Percentiles rank a stretch among this genome's conserved stretches.
phyloP scores from a whole-genome alignment of 129 eudicot genomes.

The Lactuca saligna region DNA sequence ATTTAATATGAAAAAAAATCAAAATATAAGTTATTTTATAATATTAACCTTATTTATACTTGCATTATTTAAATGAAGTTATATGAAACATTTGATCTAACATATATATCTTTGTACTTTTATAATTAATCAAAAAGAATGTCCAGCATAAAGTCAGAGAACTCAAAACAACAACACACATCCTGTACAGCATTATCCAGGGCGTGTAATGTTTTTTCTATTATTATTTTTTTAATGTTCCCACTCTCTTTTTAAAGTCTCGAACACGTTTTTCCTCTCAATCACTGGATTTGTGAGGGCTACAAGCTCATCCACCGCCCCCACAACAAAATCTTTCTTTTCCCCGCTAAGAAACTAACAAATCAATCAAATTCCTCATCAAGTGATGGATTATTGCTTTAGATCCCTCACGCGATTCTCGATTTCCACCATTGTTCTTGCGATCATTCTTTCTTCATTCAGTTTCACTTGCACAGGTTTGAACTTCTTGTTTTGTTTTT shows the following conservation, averaged over 20 bases:
- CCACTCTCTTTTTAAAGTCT: slow-evolving; percentile 13
- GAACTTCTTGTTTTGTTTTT: not conserved
- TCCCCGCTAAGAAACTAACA: not conserved
- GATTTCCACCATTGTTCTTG: slow-evolving; percentile 29
- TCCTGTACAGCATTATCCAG: slow-evolving; percentile 24
- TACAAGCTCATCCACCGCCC: slow-evolving; percentile 22
- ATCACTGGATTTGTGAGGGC: slow-evolving; percentile 21
- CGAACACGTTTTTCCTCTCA: slow-evolving; percentile 19
- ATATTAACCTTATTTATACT: no score
- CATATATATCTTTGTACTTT: not conserved
- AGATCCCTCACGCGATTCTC: slow-evolving; percentile 38
- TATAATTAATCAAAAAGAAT: not conserved
- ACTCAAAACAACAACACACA: not conserved
- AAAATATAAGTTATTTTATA: no score
- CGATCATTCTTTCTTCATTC: slow-evolving; percentile 46
- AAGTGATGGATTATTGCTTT: slow-evolving; percentile 43
- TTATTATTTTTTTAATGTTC: slow-evolving; percentile 6
- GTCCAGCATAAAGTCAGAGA: slow-evolving; percentile 8
- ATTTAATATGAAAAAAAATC: no score
- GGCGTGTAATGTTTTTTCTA: not conserved
- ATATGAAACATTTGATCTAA: no score
- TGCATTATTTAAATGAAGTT: no score
- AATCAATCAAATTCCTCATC: slow-evolving; percentile 9
- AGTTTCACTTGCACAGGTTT: slow-evolving; percentile 69
- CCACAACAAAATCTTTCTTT: slow-evolving; percentile 22